Base-by-base conservation (phyloP, 768 basidiomycete genomes). In the Lactarius hengduanensis region DNA sequence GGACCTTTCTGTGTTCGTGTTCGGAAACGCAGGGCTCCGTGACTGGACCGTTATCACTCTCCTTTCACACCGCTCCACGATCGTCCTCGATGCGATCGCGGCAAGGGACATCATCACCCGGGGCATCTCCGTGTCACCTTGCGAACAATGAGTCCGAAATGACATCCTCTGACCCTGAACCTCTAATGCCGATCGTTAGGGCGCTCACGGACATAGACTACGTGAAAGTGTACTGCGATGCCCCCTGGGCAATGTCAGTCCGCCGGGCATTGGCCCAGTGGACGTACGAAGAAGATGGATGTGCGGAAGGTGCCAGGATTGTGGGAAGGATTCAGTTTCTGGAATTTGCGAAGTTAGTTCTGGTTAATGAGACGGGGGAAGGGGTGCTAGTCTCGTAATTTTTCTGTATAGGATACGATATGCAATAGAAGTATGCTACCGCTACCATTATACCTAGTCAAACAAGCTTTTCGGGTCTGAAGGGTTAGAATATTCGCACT, bases 201-300 rank as follows among this genome's bases (percentile, higher is more conserved):
- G 57, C 28, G 26, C 66, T 67, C 36, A 34, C 62, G 32, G 53
- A 67, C 13, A 56, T 60, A 22, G 62, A 67, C 43, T 59, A 63
- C n/a, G 34, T 67, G 15, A 67, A 67, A 34, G 53, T 67, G 26
- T 67, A 67, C 43, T 67, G 66, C 61, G 62, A 63, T 56, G 66
- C 62, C 1, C 57, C 62, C 22, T 58, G 43, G 28, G 62, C 66
- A 22, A 67, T 67, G 66, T 40, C 30, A 28, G 62, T 63, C 28
- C 66, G 62, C 18, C 18, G 11, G 47, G 28, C n/a, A 7, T 50
- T 67, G 36, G 32, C 53, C 54, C 41, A 63, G 58, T 67, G 61
- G 62, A 43, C n/a, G 7, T 67, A 55, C 34, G 22, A 40, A 22
- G 58, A 41, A 4, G 40, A 26, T 26, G 41, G 41, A 16, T 9